These are phyloP conservation scores for Comarum palustre DNA, from an alignment of 306 rosid species.

Conservation along the genomic window DNA sequence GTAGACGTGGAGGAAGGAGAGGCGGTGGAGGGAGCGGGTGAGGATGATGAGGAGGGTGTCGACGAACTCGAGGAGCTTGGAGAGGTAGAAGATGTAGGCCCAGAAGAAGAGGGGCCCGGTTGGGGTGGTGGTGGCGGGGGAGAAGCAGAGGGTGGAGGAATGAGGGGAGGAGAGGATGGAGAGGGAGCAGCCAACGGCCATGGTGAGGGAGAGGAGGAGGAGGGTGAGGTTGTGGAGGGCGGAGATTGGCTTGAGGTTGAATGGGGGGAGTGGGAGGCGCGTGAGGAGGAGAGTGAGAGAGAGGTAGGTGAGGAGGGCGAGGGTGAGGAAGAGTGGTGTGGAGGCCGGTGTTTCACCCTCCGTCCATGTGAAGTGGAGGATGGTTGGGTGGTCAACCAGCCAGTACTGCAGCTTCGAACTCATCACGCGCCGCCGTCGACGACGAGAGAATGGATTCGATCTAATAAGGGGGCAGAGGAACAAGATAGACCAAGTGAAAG, in stretches of 20 bases:
- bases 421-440: constrained; percentile 1
- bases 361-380: constrained; percentile 56
- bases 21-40: constrained; percentile 48
- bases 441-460: background rate
- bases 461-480: background rate
- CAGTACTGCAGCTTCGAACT: constrained; percentile 27
- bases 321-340: constrained; percentile 40
- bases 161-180: constrained; percentile 38
- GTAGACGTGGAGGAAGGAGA: constrained; percentile 84
- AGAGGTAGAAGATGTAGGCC: constrained; percentile 83
- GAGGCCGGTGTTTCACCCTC: constrained; percentile 43
- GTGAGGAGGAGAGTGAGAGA: constrained; percentile 46
- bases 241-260: constrained; percentile 47
- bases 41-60: constrained; percentile 75
- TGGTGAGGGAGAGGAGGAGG: constrained; percentile 54
- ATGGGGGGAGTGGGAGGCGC: constrained; percentile 21
- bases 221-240: constrained; percentile 64
- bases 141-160: constrained; percentile 55
- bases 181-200: constrained; percentile 58
- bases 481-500: background rate
- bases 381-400: constrained; percentile 49
- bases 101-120: constrained; percentile 82
- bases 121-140: constrained; percentile 38
- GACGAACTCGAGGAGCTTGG: constrained; percentile 61
- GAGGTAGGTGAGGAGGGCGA: constrained; percentile 43